Evolutionary conservation across 164 flowering plant species (phyloP).

Genomic region (Umbilicus rupestris): DNA sequence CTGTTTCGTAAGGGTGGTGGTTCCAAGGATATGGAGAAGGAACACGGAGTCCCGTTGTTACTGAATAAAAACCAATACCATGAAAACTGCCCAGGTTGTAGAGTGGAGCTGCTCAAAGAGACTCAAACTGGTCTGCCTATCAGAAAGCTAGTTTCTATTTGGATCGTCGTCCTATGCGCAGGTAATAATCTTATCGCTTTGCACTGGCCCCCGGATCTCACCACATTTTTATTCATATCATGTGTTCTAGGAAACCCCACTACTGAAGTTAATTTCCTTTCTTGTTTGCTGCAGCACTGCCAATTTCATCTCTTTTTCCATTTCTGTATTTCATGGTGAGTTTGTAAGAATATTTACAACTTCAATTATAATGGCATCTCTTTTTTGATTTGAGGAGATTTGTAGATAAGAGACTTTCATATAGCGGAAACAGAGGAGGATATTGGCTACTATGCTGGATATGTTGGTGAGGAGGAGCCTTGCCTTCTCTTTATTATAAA

Average conservation of each 20-base stretch:
- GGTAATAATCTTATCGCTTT: constrained; percentile 8
- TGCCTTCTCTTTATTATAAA: background rate
- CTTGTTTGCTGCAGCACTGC: constrained; percentile 20
- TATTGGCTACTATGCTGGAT: constrained; percentile 30
- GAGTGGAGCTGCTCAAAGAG: constrained; percentile 25
- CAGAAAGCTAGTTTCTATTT: constrained; percentile 25
- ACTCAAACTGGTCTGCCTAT: constrained; percentile 25
- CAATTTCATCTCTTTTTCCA: constrained; percentile 26
- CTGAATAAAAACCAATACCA: background rate
- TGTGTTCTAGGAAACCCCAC: too few relatives aligned
- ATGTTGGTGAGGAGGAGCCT: constrained; percentile 18
- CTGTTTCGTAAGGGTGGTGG: background rate
- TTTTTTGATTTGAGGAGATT: too few relatives aligned
- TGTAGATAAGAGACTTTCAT: constrained; percentile 27
- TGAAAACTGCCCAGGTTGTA: constrained; percentile 30
- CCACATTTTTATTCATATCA: too few relatives aligned
- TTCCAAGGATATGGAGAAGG: constrained; percentile 1
- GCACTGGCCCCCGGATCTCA: constrained; percentile 16
- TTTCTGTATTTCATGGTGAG: constrained; percentile 31
- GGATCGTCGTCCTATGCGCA: constrained; percentile 24
- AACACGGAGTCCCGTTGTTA: background rate
- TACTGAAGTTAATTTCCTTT: background rate
- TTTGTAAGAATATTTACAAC: background rate
- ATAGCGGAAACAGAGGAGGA: constrained; percentile 25
- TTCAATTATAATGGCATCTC: background rate